Conservation (phyloP, 2,329 filamentous ascomycete genomes). For the Neonectria ditissima region DNA sequence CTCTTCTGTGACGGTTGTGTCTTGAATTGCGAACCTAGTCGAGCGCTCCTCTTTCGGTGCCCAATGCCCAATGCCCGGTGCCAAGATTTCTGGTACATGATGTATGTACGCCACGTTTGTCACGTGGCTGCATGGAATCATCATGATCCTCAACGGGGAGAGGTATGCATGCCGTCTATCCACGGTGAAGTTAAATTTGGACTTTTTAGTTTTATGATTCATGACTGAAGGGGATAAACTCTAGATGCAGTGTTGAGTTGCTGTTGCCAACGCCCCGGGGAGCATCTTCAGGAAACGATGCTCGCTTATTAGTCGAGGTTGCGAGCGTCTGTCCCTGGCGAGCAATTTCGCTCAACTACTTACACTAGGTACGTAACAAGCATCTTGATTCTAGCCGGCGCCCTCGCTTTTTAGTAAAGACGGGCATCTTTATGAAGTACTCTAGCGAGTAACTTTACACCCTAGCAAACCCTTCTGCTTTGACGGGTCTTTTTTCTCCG, state of each 20-base stretch:
- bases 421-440: neutral
- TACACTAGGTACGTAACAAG: neutral
- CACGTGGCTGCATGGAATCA: neutral
- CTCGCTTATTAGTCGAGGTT: neutral
- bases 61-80: slow-evolving; percentile 38
- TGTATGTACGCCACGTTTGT: slow-evolving; percentile 3
- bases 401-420: neutral
- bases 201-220: too few relatives aligned
- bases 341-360: neutral
- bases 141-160: too few relatives aligned
- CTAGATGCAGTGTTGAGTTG: neutral
- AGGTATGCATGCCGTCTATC: neutral
- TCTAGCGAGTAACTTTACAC: neutral
- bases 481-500: neutral
- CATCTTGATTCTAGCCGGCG: neutral
- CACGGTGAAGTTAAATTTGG: too few relatives aligned
- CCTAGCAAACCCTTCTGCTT: neutral
- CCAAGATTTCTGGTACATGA: slow-evolving; percentile 24
- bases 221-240: neutral
- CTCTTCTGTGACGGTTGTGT: slow-evolving; percentile 40
- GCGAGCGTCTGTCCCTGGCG: neutral
- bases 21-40: slow-evolving; percentile 35
- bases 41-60: slow-evolving; percentile 32
- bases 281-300: neutral
- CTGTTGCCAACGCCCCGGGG: neutral